Conservation (phyloP, 2,329 filamentous ascomycete genomes). For the Blastomyces percursus region DNA sequence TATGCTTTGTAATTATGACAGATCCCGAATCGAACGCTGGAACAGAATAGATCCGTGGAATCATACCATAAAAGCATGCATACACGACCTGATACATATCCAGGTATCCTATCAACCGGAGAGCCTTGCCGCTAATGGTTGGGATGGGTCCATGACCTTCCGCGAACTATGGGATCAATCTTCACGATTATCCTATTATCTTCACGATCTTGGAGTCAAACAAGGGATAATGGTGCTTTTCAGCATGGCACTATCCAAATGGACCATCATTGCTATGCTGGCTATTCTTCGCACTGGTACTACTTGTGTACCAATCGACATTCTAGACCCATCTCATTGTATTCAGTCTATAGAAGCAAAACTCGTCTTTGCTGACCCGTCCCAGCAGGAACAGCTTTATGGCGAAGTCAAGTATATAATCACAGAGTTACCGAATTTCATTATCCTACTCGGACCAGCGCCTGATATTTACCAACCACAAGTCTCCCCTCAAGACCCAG, state of each 20-base stretch:
- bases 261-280: conserved; percentile 7
- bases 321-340: not conserved
- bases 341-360: not conserved
- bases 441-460: not conserved
- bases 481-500: not conserved
- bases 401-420: not conserved
- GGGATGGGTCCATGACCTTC: conserved; percentile 5
- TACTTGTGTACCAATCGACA: conserved; percentile 2
- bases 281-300: conserved; percentile 3
- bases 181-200: not conserved
- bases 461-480: not conserved
- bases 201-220: not conserved
- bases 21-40: not conserved
- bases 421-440: not conserved
- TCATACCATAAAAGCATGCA: not conserved
- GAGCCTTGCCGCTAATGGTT: not conserved
- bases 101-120: not conserved
- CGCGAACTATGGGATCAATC: conserved; percentile 2
- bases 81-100: conserved; percentile 2
- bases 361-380: not conserved
- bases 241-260: conserved; percentile 1
- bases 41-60: not conserved
- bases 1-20: conserved; percentile 1
- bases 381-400: not conserved
- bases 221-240: not conserved